Conservation (phyloP, 2,329 filamentous ascomycete species). For the Fonsecaea multimorphosa region DNA sequence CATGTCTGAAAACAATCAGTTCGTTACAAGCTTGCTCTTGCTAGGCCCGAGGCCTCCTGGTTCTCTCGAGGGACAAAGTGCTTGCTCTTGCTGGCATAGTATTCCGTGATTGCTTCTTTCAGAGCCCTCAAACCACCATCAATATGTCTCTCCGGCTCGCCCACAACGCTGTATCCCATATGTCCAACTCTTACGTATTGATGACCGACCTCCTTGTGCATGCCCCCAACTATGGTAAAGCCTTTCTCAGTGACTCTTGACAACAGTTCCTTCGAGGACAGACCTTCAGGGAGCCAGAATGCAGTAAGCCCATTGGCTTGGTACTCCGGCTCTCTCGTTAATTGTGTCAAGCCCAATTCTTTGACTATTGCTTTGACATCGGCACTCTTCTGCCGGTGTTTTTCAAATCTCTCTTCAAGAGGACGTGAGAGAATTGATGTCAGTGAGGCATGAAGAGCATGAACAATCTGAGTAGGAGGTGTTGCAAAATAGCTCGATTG, state of each 20-base stretch:
- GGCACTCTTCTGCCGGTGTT: conserved; percentile 78
- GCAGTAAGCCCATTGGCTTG: conserved; percentile 98
- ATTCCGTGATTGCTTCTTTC: conserved; percentile 65
- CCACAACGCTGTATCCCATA: conserved; percentile 92
- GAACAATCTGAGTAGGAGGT: conserved; percentile 89
- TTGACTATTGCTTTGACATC: conserved; percentile 82
- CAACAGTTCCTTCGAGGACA: conserved; percentile 79
- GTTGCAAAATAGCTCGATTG: conserved; percentile 98
- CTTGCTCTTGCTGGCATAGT: conserved; percentile 1
- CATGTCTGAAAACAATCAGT: neutral
- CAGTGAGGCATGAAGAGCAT: conserved; percentile 86
- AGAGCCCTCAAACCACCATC: conserved; percentile 81
- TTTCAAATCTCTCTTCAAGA: conserved; percentile 79
- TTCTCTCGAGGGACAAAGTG: neutral
- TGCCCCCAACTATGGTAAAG: conserved; percentile 89
- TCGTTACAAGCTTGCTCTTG: conserved; percentile 13
- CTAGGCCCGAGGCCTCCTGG: neutral
- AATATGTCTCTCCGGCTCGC: conserved; percentile 78
- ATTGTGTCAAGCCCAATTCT: conserved; percentile 81
- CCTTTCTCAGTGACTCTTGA: conserved; percentile 83
- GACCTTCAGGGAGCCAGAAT: conserved; percentile 85
- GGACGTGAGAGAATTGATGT: conserved; percentile 80
- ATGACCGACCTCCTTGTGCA: conserved; percentile 91
- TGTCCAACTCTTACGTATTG: conserved; percentile 96
- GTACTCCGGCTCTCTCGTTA: conserved; percentile 82